Evolutionary conservation across 2,329 filamentous ascomycete species (phyloP), one percentile per base, ranked within the genome.

Genomic region (Seiridium cupressi): DNA sequence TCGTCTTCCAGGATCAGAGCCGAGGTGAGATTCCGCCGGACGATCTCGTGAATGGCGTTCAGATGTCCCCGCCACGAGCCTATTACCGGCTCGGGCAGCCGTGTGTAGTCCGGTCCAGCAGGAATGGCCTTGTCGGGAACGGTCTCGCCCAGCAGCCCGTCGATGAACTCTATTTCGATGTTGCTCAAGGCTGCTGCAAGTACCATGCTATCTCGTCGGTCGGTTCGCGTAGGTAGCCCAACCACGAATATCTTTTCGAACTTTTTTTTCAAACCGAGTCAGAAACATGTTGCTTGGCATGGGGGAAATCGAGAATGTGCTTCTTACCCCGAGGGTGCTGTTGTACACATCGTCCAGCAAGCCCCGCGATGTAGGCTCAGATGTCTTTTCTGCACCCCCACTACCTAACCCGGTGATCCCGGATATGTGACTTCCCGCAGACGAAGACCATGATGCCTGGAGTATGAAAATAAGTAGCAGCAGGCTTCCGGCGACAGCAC

Each of bases 231-330:
- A 0, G 80, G 79, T 6, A 84, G 73, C 51, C 79, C 80, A 51
- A 85, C 73, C 31, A 81, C 79, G 60, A 84, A 77, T 18, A 84
- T 79, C 58, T 81, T 76, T 49, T 82, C 72, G 63, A 85, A 85
- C 38, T 42, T 7, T 7, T 42, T 42, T 42, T 42, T 13, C 38
- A 13, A 26, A 26, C 18, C 38, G 38, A 7, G 38, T 42, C 13
- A 42, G 38, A 26, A 32, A 32, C 10, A 53, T 32, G 32, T 53
- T 9, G n/a, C 42, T n/a, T 2, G n/a, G 47, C 9, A 8, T 11
- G 9, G 47, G 47, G 9, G 47, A 10, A 8, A 26, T 49, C 10
- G 26, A 26, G 18, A 26, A 26, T 26, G 8, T 13, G 18, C 9
- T 9, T n/a, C 47, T 49, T 53, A 53, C 49, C 10, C 49, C 49